These are phyloP conservation scores for Tripterygium wilfordii DNA, from an alignment of 177 flowering plant species.

Conservation along the genomic window DNA sequence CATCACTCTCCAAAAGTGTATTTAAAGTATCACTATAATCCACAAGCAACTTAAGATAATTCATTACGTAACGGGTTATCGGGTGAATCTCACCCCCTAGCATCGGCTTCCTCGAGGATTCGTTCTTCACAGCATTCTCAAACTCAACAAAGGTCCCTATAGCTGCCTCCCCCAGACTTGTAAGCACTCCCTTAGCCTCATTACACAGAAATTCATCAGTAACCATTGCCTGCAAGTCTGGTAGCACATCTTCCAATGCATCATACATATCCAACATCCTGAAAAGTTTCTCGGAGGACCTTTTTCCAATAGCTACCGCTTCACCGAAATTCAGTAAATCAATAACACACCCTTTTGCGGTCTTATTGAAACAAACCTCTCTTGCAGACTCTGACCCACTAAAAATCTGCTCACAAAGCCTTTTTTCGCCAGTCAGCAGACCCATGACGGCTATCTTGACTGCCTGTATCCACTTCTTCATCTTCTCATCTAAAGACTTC, in stretches of 20 bases:
- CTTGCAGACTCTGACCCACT: constrained; percentile 28
- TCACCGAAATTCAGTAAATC: constrained; percentile 77
- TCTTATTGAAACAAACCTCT: constrained; percentile 65
- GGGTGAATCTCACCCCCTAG: constrained; percentile 82
- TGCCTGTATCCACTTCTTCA: constrained; percentile 84
- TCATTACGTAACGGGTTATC: constrained; percentile 79
- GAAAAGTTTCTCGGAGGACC: constrained; percentile 73
- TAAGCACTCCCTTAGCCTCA: constrained; percentile 57
- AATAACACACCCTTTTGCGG: constrained; percentile 65
- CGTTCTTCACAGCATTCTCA: constrained; percentile 62
- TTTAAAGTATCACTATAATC: constrained; percentile 65
- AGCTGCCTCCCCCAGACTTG: constrained; percentile 58
- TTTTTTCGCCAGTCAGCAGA: constrained; percentile 54
- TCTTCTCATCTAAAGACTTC: constrained; percentile 67
- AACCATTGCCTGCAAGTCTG: constrained; percentile 44
- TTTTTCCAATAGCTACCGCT: constrained; percentile 63
- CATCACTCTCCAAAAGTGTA: constrained; percentile 30
- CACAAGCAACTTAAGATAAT: constrained; percentile 66
- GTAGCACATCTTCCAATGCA: constrained; percentile 39
- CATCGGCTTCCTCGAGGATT: constrained; percentile 46
- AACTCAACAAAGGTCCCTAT: constrained; percentile 74
- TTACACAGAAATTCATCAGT: constrained; percentile 35
- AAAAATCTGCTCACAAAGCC: constrained; percentile 49
- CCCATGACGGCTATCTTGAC: constrained; percentile 52
- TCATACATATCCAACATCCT: constrained; percentile 91